Evolutionary conservation across 2,329 filamentous ascomycete genomes (phyloP).

Genomic region (Xylaria sp.): DNA sequence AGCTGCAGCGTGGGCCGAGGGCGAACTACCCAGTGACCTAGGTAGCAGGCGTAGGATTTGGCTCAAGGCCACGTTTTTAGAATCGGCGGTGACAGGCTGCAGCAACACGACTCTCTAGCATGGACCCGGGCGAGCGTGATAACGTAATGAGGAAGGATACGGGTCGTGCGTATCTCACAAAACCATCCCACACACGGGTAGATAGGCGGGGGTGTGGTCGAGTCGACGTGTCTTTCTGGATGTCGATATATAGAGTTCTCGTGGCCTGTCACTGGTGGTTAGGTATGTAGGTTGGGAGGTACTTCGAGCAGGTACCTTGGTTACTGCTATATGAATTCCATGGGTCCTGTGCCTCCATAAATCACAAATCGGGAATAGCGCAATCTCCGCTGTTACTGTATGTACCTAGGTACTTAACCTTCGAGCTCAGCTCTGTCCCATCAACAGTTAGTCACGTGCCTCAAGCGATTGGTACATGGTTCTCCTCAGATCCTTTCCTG

Average conservation of each 20-base stretch:
- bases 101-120: slow-evolving; percentile 8
- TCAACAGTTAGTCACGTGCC: slow-evolving; percentile 12
- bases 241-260: slow-evolving; percentile 15
- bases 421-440: not conserved
- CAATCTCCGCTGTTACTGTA: not conserved
- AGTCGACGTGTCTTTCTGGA: slow-evolving; percentile 20
- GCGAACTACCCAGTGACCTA: slow-evolving; percentile 8
- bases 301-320: not conserved
- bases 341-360: not conserved
- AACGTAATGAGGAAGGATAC: slow-evolving; percentile 12
- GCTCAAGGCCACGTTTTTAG: slow-evolving; percentile 40
- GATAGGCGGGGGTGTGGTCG: not conserved
- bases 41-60: slow-evolving; percentile 8
- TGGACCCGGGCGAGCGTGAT: not conserved
- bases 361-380: slow-evolving; percentile 15
- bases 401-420: too few species aligned
- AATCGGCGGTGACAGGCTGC: slow-evolving; percentile 38
- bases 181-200: slow-evolving; percentile 24
- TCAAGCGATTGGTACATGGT: not conserved
- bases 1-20: slow-evolving; percentile 14
- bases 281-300: not conserved
- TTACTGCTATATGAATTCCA: slow-evolving; percentile 1
- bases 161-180: slow-evolving; percentile 22
- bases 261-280: slow-evolving; percentile 9
- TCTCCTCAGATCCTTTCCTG: too few species aligned